Evolutionary conservation across 805 yeast genomes (phyloP), one percentile per base, ranked within the genome.

Genomic region (Metschnikowia borealis): DNA sequence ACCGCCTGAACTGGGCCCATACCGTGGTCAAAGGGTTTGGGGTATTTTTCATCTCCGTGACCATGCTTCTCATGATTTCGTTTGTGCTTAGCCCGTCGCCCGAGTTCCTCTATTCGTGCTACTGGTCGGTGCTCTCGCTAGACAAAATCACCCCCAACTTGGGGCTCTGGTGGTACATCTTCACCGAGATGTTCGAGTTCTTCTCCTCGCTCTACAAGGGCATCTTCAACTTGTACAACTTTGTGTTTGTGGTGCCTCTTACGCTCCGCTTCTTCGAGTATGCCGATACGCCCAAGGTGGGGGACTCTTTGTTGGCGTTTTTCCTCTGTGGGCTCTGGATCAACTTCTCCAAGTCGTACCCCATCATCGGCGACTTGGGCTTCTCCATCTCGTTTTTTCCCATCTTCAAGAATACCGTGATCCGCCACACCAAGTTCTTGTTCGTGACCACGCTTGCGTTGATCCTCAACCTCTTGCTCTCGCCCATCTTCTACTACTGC

Each of bases 111-210:
- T 23, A 26, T 35, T 55, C 47, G 53, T 59, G 62, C 33, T 89
- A 85, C 61, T 83, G 85, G 14, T 74, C 81, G 3, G 67, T 79
- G 5, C 62, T 89, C 5, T 70, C 73, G 21, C 84, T 88, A 59
- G 76, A 76, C 36, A 91, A 89, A 55, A 81, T 90, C 53, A 76
- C 84, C 5, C 99, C 99, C 26, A 94, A 94, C 67, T 66, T 94
- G 56, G 99, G 99, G 0, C 73, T 94, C 18, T 94, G 99, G 99
- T 94, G 99, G 99, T 94, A 94, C 71, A 83, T 91, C 60, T 94
- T 94, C 73, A 87, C 92, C 38, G 99, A 94, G 67, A 87, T 94
- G 82, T 94, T 94, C 69, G 94, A 86, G 49, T 87, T 83, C 63
- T 94, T 92, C 75, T 78, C 85, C 29, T 83, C 88, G 18, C 90